phyloP scores from a whole-genome alignment of 1,284 basidiomycete genomes.

The Ceratobasidium sp. region DNA sequence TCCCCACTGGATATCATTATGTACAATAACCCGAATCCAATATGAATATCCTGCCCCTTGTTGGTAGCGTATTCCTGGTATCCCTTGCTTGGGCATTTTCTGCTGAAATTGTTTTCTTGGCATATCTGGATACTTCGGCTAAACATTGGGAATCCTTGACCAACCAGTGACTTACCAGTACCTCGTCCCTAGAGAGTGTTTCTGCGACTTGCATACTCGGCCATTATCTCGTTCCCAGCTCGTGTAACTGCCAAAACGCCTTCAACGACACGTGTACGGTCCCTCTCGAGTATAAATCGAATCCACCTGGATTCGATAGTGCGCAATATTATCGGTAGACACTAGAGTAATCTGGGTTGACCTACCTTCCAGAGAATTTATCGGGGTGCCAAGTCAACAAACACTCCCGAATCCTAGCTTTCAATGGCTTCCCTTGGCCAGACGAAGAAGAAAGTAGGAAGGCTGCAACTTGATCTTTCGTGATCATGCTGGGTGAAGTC shows the following conservation, averaged over 20 bases:
- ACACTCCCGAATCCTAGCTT: conserved; percentile 23
- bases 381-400: conserved; percentile 39
- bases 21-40: no score
- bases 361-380: conserved; percentile 34
- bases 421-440: conserved; percentile 1
- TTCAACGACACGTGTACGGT: conserved; percentile 13
- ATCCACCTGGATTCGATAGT: conserved; percentile 22
- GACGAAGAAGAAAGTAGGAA: conserved; percentile 9
- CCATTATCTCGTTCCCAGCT: conserved; percentile 24
- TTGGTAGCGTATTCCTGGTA: no score
- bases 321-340: not conserved
- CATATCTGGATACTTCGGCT: no score
- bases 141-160: no score
- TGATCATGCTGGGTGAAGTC: conserved; percentile 21
- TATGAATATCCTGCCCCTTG: no score
- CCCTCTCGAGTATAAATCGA: conserved; percentile 14
- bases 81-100: no score
- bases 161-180: no score
- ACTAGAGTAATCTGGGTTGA: not conserved
- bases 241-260: conserved; percentile 20
- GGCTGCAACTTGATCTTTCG: conserved; percentile 19
- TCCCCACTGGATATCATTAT: no score
- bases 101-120: no score
- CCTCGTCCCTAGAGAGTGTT: not conserved
- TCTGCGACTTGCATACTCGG: conserved; percentile 6